Evolutionary conservation across 495 filamentous ascomycete species (phyloP), one percentile per base, ranked within the genome.

Genomic region (Podospora fimiseda): DNA sequence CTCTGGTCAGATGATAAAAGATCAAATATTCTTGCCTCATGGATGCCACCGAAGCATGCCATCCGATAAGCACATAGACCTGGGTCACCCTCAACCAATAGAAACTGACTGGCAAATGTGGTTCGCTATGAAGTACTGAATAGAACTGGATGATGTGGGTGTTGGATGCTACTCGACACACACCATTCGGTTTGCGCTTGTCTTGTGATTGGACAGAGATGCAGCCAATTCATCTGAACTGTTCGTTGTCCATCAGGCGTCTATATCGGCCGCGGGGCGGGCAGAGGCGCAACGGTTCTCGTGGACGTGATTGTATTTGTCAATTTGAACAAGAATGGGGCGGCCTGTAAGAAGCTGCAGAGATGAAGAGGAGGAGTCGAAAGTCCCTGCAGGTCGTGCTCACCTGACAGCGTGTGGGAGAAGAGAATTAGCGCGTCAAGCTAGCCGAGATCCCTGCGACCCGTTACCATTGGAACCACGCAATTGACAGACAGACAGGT

Each of bases 391-490:
- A 52, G 55, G 41, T 24, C 22, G 21, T 30, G 21, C 50, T 65
- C 62, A 65, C 58, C 60, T 67, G 64, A 67, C 62, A 60, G 43
- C 64, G 64, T 60, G 64, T 57, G 53, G 55, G 46, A 39, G 51
- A 53, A 30, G 24, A 45, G 38, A 27, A 60, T 50, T 63, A 57
- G 61, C 61, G 56, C 49, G 61, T 53, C 45, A 38, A 50, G 45
- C 56, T 38, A 40, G 53, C 44, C 38, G 18, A 16, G 30, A 50
- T 15, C 40, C 44, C 55, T 51, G 48, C 48, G 40, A 52, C 18
- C 49, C 40, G 44, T 46, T 51, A 51, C 51, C 57, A 65, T 60
- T 65, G 62, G 62, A 62, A 65, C 62, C 62, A 65, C 57, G 57
- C 50, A 60, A 9, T 56, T 53, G 23, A 50, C 56, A 24, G 60